These are phyloP conservation scores for Linderniella brevidens DNA, from an alignment of 257 asterid species.

Conservation along the genomic window DNA sequence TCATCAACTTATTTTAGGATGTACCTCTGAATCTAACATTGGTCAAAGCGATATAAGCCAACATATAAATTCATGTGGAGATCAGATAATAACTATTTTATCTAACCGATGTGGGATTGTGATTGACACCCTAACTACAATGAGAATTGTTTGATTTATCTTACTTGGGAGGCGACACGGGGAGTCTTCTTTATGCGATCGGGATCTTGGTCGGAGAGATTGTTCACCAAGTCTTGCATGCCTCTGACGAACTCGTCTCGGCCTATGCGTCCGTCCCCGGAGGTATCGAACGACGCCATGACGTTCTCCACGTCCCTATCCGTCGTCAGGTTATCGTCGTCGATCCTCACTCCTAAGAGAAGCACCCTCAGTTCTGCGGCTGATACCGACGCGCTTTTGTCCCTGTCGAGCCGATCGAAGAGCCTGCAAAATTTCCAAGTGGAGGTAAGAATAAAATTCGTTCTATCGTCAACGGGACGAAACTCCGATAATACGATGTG, in stretches of 20 bases:
- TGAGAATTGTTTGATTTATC: neutral
- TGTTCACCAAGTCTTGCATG: conserved; percentile 17
- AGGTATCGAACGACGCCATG: conserved; percentile 28
- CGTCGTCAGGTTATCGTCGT: conserved; percentile 22
- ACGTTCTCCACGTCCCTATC: conserved; percentile 31
- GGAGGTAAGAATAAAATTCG: too few relatives aligned
- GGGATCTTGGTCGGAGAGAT: conserved; percentile 15
- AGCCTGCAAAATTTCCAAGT: conserved; percentile 12
- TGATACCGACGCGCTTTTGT: conserved; percentile 19
- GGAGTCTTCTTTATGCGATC: conserved; percentile 1
- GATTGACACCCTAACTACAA: too few relatives aligned
- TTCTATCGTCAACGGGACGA: neutral
- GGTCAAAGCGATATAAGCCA: too few relatives aligned
- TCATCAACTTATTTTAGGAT: too few relatives aligned
- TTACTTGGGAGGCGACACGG: conserved; percentile 15
- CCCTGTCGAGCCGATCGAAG: conserved; percentile 15
- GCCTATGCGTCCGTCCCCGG: conserved; percentile 22
- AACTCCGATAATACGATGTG: neutral
- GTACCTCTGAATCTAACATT: too few relatives aligned
- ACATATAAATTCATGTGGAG: too few relatives aligned
- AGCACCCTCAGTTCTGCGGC: conserved; percentile 33
- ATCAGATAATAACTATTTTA: too few relatives aligned
- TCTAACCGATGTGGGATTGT: too few relatives aligned
- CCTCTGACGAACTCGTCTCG: conserved; percentile 29
- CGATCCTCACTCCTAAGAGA: conserved; percentile 29